Conservation (phyloP, 345 rosid species). For the Sonneratia alba region DNA sequence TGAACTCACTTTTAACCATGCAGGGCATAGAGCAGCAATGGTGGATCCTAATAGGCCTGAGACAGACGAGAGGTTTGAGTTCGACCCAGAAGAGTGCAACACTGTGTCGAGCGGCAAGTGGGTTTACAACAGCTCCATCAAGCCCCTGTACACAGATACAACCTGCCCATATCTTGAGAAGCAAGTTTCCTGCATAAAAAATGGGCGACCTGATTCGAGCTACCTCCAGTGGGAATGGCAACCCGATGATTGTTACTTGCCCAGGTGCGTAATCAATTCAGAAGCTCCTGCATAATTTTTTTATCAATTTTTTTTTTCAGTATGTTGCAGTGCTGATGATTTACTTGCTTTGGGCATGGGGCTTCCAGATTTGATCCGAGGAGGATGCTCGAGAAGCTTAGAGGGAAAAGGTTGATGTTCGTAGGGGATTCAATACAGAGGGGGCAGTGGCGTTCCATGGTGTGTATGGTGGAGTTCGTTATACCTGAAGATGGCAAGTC, state of each 20-base stretch:
- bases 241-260: constrained; percentile 76
- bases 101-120: constrained; percentile 57
- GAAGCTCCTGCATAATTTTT: not conserved
- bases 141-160: constrained; percentile 67
- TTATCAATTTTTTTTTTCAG: not conserved
- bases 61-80: constrained; percentile 69
- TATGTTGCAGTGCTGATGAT: not conserved
- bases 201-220: constrained; percentile 59
- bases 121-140: constrained; percentile 54
- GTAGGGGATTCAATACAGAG: constrained; percentile 83
- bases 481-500: constrained; percentile 53
- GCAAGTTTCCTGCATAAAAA: constrained; percentile 64
- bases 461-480: constrained; percentile 67
- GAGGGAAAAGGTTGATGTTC: constrained; percentile 67
- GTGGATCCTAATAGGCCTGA: constrained; percentile 15
- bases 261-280: constrained; percentile 32
- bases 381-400: constrained; percentile 50
- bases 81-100: constrained; percentile 71
- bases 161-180: constrained; percentile 74
- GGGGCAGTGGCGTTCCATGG: constrained; percentile 88
- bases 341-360: not conserved
- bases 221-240: constrained; percentile 92
- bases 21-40: constrained; percentile 14
- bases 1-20: constrained; percentile 3
- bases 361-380: constrained; percentile 51